Evolutionary conservation across 1,139 yeast genomes (phyloP), one percentile per base, ranked within the genome.

Genomic region (Pichia cactophila): DNA sequence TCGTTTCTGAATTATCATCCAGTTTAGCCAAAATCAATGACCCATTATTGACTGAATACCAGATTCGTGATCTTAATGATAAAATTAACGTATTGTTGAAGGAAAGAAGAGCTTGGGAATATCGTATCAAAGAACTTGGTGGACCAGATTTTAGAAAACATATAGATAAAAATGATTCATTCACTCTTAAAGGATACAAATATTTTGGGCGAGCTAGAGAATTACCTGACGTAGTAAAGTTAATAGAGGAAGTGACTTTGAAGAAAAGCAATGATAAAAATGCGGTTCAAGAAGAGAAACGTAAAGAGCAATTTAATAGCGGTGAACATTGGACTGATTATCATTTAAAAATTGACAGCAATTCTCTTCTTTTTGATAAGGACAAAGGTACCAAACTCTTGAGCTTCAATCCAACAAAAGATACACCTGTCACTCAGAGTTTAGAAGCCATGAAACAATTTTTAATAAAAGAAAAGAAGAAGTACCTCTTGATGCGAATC

Each of bases 201-300:
- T 89, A 86, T 64, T 89, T 80, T 67, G 97, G 97, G 0, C 67
- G 96, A 45, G 96, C 96, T 0, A 74, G 79, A 48, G 94, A 87
- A 44, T 67, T 89, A 14, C 86, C 90, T 0, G 96, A 87, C 56
- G 90, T 84, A 4, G 75, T 78, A 53, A 75, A 77, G 53, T 56
- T 80, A 36, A 58, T 83, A 33, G 69, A 73, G 51, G 63, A 67
- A 42, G 67, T 67, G 42, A 64, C 68, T 44, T 59, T 60, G 43
- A 69, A 68, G 52, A 56, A 55, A 33, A 45, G 23, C 9, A 31
- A 37, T 35, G 14, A 12, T 5, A 26, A 44, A 38, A 9, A 11
- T 5, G 33, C 16, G 1, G 36, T 26, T 33, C 36, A 45, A 11
- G 23, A 9, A 20, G 37, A 36, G 35, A 33, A 41, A 28, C 8